Evolutionary conservation across 176 grass and related monocot species (phyloP), one percentile per base, ranked within the genome.

Genomic region (Aechmea fasciata): DNA sequence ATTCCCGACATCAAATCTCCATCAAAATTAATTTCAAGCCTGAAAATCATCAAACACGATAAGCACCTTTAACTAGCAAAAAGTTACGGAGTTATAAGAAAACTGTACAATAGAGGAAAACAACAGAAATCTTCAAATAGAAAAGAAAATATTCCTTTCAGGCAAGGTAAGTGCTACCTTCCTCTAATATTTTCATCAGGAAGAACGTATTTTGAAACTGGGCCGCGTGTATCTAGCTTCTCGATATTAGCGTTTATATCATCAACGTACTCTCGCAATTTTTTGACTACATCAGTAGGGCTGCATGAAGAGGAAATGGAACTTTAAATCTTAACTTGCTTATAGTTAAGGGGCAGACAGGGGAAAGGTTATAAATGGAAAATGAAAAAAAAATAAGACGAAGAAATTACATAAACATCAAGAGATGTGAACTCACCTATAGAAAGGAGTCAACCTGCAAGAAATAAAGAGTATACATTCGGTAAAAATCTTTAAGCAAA

Each of bases 371-470:
- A 41, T 41, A 8, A 7, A 41, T 41, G 4, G 33, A 41, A 41
- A 41, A 8, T 11, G 47, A 78, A 70, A 74, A 54, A 49, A 59
- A 52, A 72, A 64, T 23, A 23, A 47, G 55, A 20, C 76, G 22
- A 57, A 59, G 9, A 53, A 57, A 61, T 12, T 24, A 61, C 15
- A 41, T 41, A 61, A 18, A 22, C 51, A 51, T 76, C 47, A 52
- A 69, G 71, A 53, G 33, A 41, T 5, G 5, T 65, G 68, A 9
- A 20, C 69, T 71, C 68, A 97, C 94, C 84, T 90, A 78, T 92
- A 92, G 86, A 97, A 97, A 92, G 86, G 89, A 87, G 89, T 97
- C 75, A 97, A 85, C 75, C 86, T 97, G 94, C 51, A 87, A 81
- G 25, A 70, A 19, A 74, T 78, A 65, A 67, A 25, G 67, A 75